Evolutionary conservation across 148 eudicot species (phyloP), one percentile per base, ranked within the genome.

Genomic region (Cornus controversa): DNA sequence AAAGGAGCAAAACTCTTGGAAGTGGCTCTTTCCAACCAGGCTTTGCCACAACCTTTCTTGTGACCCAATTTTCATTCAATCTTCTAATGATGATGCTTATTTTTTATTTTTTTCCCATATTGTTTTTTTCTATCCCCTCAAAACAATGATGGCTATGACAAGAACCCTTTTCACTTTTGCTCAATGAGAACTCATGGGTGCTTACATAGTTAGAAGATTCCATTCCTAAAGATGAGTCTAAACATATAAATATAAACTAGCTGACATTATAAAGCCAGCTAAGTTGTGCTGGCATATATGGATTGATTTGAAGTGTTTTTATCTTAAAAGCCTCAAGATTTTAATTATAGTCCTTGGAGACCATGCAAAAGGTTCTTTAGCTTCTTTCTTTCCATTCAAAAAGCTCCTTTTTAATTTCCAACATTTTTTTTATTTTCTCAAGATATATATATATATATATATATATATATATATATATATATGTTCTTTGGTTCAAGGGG

Each of bases 301-400:
- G 79, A 80, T 76, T n/a, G n/a, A 63, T 67, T 40, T 72, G 63
- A 54, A 81, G 64, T 71, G 42, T 62, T 69, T 72, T 76, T 40
- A 47, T 80, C 82, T 83, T 26, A 79, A 85, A 85, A 82, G 85
- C 78, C 78, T 79, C 75, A 76, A 85, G 78, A 79, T 45, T 60
- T 79, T 72, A 81, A 85, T 82, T 57, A 85, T 85, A 8, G 74
- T 79, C 36, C 83, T 85, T 77, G 87, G 85, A 82, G 87, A 85
- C 87, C 87, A 82, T 79, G 87, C 87, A 82, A 69, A 82, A 85
- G 47, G 47, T 75, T 77, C 80, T n/a, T n/a, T n/a, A n/a, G n/a
- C n/a, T n/a, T n/a, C n/a, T n/a, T n/a, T n/a, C n/a, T 74, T 78
- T 72, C 73, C 37, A 36, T 84, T 76, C 75, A 75, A 72, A 81